Base-by-base conservation (phyloP, 1,284 basidiomycete genomes). In the Ganoderma sinense region DNA sequence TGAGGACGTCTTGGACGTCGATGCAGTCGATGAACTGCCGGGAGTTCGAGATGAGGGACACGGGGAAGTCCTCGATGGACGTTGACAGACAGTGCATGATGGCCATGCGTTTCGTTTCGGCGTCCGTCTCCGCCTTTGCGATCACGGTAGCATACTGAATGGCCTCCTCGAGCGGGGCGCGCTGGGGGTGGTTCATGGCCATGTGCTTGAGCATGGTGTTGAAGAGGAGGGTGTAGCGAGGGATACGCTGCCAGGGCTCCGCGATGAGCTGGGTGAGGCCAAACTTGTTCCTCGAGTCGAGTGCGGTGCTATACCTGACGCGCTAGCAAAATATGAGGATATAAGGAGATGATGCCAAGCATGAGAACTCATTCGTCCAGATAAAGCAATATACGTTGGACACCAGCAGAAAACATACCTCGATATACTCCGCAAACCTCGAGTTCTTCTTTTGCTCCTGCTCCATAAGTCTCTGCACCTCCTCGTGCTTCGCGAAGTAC, bases 221-320 rank as follows among this genome's bases (percentile, higher is more conserved):
- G 81, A 98, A 95, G 72, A 99, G 87, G 31, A 99, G 86, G 2
- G 96, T 98, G 82, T 99, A 99, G 68, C 97, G 88, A 0, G 98
- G 97, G 73, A 99, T 96, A 36, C 98, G 92, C 80, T 99, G 98
- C n/a, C 99, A 95, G n/a, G 98, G 98, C 78, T 99, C 98, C 90
- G 99, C 98, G 55, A 99, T 86, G 55, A 99, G 89, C 80, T 99
- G 97, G 26, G 96, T 90, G 53, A 99, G 86, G 16, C 97, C 97
- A 62, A 97, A 89, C 69, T 94, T 91, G 78, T 97, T 97, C 73
- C 88, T 90, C 45, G 91, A 84, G 69, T 96, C 96, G 18, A 65
- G 3, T 16, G 91, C 87, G 3, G 91, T 91, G 71, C 94, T 91
- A 78, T 97, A 96, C 84, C 98, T 97, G 74, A 95, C 94, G 66